A percentile compares a stretch with the other conserved stretches of the same genome.
Conservation (phyloP, 768 basidiomycete genomes). For the Agaricus sinodeliciosus region DNA sequence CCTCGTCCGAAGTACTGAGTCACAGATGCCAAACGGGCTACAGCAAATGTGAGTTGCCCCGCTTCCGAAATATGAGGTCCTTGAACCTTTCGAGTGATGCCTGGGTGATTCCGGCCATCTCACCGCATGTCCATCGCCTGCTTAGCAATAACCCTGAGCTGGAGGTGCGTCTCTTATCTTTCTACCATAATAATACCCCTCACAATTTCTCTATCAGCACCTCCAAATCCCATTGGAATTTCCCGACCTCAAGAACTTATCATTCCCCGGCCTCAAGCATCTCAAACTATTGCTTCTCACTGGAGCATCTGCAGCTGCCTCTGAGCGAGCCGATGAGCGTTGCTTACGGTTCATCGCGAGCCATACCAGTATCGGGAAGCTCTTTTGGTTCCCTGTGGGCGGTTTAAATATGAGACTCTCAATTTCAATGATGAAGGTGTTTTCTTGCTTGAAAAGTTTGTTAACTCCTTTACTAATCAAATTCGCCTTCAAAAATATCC, state of each 20-base stretch:
- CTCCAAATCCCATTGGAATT: conserved; percentile 44
- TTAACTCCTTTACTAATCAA: too few relatives aligned
- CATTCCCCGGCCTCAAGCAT: conserved; percentile 34
- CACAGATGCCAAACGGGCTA: too few relatives aligned
- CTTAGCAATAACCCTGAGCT: conserved; percentile 22
- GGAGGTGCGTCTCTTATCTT: conserved; percentile 17
- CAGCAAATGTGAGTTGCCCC: too few relatives aligned
- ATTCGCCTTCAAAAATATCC: too few relatives aligned
- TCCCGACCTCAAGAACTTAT: conserved; percentile 25
- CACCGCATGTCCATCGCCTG: conserved; percentile 23
- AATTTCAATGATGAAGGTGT: too few relatives aligned
- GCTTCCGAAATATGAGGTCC: conserved; percentile 21
- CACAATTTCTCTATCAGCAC: conserved; percentile 19
- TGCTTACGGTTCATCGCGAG: conserved; percentile 33
- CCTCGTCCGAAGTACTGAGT: too few relatives aligned
- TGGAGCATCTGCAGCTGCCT: conserved; percentile 28
- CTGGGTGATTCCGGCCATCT: conserved; percentile 24
- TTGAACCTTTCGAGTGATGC: conserved; percentile 23
- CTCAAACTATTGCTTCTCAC: conserved; percentile 35
- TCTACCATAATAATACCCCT: background rate
- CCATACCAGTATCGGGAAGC: conserved; percentile 40
- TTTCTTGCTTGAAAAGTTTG: too few relatives aligned
- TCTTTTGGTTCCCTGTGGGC: conserved; percentile 38
- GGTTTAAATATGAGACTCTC: conserved; percentile 25
- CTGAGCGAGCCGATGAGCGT: conserved; percentile 29